A percentile compares a stretch with the other conserved stretches of the same genome.
phyloP scores from a whole-genome alignment of 371 early-diverging fungal genomes.

The Lichtheimia ramosa region DNA sequence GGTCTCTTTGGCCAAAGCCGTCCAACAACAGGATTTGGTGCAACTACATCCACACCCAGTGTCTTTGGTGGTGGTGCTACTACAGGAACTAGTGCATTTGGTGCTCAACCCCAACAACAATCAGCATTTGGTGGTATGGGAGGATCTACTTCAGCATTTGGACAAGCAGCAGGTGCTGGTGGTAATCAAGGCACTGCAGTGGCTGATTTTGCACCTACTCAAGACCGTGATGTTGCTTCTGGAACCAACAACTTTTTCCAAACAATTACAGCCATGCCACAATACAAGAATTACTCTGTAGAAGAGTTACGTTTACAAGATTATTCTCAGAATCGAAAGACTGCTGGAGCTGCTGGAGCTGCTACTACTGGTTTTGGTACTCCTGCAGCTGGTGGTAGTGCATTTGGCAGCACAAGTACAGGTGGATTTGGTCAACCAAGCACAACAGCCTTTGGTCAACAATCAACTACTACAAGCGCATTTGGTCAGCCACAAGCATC shows the following conservation, averaged over 20 bases:
- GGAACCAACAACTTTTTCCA: constrained; percentile 69
- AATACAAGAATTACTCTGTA: constrained; percentile 80
- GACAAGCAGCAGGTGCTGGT: constrained; percentile 45
- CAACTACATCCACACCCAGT: constrained; percentile 19
- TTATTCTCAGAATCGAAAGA: constrained; percentile 83
- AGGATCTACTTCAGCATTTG: constrained; percentile 45
- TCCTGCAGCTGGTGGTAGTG: constrained; percentile 42
- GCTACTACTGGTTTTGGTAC: constrained; percentile 40
- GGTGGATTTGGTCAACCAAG: constrained; percentile 29
- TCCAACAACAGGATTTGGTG: constrained; percentile 28
- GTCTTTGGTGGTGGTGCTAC: constrained; percentile 29
- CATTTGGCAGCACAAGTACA: constrained; percentile 30
- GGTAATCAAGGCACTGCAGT: constrained; percentile 78
- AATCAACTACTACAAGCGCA: constrained; percentile 21
- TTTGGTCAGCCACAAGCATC: constrained; percentile 35
- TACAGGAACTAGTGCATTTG: constrained; percentile 20
- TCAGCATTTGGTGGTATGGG: constrained; percentile 37
- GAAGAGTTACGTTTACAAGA: constrained; percentile 95
- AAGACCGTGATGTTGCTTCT: constrained; percentile 65
- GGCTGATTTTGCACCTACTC: constrained; percentile 66
- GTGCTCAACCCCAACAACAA: constrained; percentile 22
- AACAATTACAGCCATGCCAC: constrained; percentile 88
- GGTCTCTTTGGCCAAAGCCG: constrained; percentile 46
- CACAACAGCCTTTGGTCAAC: constrained; percentile 52
- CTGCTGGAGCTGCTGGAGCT: constrained; percentile 37